phyloP scores from a whole-genome alignment of 352 stramenopile species.

The Phytophthora pini region DNA sequence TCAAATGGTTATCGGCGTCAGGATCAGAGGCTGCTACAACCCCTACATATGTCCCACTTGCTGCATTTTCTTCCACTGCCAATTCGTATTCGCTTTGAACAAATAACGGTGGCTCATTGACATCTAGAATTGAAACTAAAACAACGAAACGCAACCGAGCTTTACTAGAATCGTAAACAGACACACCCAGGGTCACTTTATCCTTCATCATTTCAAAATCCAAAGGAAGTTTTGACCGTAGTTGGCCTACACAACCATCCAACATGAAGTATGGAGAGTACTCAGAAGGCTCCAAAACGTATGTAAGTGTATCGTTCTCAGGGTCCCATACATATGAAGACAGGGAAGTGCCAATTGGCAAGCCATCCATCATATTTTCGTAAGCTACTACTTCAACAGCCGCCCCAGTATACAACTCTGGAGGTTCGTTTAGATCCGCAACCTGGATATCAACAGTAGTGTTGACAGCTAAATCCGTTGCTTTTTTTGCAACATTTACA shows the following conservation, averaged over 20 bases:
- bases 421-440: constrained; percentile 30
- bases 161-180: constrained; percentile 27
- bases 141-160: constrained; percentile 8
- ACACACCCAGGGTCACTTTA: constrained; percentile 14
- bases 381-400: constrained; percentile 3
- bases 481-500: constrained; percentile 26
- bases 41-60: constrained; percentile 7
- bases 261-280: constrained; percentile 53
- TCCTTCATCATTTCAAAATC: constrained; percentile 46
- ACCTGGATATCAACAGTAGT: constrained; percentile 17
- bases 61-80: constrained; percentile 24
- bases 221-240: constrained; percentile 39
- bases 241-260: constrained; percentile 56
- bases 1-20: constrained; percentile 8
- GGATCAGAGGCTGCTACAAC: constrained; percentile 21
- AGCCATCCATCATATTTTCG: constrained; percentile 26
- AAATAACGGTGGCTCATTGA: constrained; percentile 35
- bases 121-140: constrained; percentile 16
- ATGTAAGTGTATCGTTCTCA: constrained; percentile 58
- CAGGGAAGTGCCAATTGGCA: constrained; percentile 37
- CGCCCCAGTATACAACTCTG: constrained; percentile 7
- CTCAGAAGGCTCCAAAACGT: constrained; percentile 47
- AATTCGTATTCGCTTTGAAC: constrained; percentile 8
- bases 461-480: constrained; percentile 8
- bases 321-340: constrained; percentile 53